phyloP scores from a whole-genome alignment of 1,139 yeast species.

The Kodamaea sp. region DNA sequence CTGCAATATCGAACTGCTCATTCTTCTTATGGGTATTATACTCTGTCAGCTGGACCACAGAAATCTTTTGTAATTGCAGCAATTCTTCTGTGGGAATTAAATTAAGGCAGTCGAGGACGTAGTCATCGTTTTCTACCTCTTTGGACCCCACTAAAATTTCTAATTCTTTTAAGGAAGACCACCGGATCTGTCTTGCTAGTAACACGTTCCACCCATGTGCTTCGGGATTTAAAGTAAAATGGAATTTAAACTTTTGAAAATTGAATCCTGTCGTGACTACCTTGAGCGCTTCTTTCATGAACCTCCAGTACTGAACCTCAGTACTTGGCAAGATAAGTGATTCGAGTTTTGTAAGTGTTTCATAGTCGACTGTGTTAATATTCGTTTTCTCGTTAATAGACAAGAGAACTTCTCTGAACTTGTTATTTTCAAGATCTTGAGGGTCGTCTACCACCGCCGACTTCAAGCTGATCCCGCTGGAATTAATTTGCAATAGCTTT shows the following conservation, averaged over 20 bases:
- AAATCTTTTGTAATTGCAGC: conserved; percentile 32
- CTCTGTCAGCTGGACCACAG: conserved; percentile 48
- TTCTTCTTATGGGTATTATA: conserved; percentile 49
- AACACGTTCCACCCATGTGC: conserved; percentile 7
- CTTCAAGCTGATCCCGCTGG: conserved; percentile 1
- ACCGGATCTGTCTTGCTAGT: conserved; percentile 15
- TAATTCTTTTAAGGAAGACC: conserved; percentile 22
- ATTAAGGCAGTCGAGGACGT: conserved; percentile 9
- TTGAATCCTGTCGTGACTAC: conserved; percentile 3
- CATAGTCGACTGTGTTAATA: neutral
- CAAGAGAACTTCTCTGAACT: neutral
- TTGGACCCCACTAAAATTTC: conserved; percentile 27
- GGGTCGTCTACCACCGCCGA: conserved; percentile 3
- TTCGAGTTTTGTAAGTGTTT: conserved; percentile 1
- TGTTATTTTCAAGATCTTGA: neutral
- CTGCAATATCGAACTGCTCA: conserved; percentile 57
- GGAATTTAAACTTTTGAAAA: conserved; percentile 20
- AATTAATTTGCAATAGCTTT: conserved; percentile 1
- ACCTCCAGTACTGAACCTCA: conserved; percentile 16
- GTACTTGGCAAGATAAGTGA: conserved; percentile 20
- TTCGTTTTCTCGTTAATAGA: neutral
- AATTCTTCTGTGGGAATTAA: conserved; percentile 12
- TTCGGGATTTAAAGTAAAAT: conserved; percentile 13
- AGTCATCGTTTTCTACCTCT: conserved; percentile 3
- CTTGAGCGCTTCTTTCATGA: conserved; percentile 13